Evolutionary conservation across 108 stramenopile species (phyloP), one percentile per base, ranked within the genome.

Genomic region (Cyclotella kingstonii): DNA sequence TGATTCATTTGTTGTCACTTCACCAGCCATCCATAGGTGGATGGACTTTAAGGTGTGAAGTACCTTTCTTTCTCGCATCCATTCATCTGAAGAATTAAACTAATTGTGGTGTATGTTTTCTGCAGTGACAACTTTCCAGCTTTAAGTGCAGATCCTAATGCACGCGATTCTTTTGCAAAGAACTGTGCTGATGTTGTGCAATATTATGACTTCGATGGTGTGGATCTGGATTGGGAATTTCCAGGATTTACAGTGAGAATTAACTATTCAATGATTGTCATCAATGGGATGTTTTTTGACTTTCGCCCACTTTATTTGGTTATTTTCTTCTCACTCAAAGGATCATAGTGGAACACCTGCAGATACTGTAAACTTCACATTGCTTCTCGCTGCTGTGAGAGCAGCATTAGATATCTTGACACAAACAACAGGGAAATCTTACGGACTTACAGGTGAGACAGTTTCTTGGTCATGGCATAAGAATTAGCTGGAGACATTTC

Each of bases 11-110:
- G n/a, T n/a, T n/a, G n/a, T n/a, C n/a, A n/a, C n/a, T n/a, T n/a
- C n/a, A n/a, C n/a, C n/a, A n/a, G n/a, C 75, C 75, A 0, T 65
- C 63, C n/a, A 63, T 76, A 29, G 70, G 75, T 7, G 75, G 75
- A 10, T 76, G 68, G 68, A 71, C 69, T 6, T 39, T 76, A 22
- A 49, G 49, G 49, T 29, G 8, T n/a, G 29, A 4, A 9, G 15
- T 44, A 5, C 14, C n/a, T 14, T n/a, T n/a, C n/a, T n/a, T n/a
- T n/a, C n/a, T n/a, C n/a, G n/a, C n/a, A n/a, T n/a, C n/a, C n/a
- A n/a, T n/a, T n/a, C n/a, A n/a, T n/a, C n/a, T n/a, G n/a, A n/a
- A n/a, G n/a, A n/a, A n/a, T n/a, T n/a, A n/a, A n/a, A n/a, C n/a
- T n/a, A n/a, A n/a, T n/a, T n/a, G n/a, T n/a, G n/a, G n/a, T n/a